phyloP scores from a whole-genome alignment of 2,329 filamentous ascomycete genomes.

The Penicillium sclerotiorum region DNA sequence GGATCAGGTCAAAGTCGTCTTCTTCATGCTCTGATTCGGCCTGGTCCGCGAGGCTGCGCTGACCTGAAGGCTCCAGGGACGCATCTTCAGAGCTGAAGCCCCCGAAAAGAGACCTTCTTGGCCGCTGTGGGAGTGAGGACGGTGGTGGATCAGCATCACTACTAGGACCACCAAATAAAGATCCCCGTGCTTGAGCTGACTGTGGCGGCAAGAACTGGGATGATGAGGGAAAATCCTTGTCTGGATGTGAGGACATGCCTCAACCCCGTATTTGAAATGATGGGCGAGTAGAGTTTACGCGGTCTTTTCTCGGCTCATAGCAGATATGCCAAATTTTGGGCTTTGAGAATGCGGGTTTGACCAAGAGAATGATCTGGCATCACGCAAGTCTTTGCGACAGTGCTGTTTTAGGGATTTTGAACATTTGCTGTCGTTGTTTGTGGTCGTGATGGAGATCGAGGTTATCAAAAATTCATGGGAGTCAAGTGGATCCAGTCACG shows the following conservation, averaged over 20 bases:
- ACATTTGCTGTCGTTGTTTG: background rate
- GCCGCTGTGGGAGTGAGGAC: slow-evolving; percentile 32
- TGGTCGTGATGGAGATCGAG: background rate
- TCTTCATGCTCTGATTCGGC: slow-evolving; percentile 5
- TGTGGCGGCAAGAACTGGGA: slow-evolving; percentile 25
- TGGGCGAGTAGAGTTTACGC: background rate
- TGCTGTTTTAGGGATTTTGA: background rate
- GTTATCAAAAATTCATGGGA: slow-evolving; percentile 14
- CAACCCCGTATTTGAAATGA: slow-evolving; percentile 1
- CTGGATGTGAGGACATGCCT: slow-evolving; percentile 34
- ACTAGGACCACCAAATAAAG: slow-evolving; percentile 28
- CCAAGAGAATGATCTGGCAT: slow-evolving; percentile 3
- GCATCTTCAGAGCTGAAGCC: slow-evolving; percentile 28
- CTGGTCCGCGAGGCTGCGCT: slow-evolving; percentile 9
- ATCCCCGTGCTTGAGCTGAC: slow-evolving; percentile 21
- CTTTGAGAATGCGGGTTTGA: background rate
- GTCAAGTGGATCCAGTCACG: slow-evolving; percentile 17
- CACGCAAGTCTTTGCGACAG: background rate
- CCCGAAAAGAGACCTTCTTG: slow-evolving; percentile 32
- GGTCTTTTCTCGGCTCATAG: background rate
- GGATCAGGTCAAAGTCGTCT: slow-evolving; percentile 24
- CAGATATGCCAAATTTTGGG: background rate
- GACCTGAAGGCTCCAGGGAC: slow-evolving; percentile 15
- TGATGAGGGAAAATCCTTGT: slow-evolving; percentile 15
- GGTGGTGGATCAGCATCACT: slow-evolving; percentile 27